A percentile compares a stretch with the other conserved stretches of the same genome.
Conservation (phyloP, 345 rosid genomes). For the Chamaenerion angustifolium region DNA sequence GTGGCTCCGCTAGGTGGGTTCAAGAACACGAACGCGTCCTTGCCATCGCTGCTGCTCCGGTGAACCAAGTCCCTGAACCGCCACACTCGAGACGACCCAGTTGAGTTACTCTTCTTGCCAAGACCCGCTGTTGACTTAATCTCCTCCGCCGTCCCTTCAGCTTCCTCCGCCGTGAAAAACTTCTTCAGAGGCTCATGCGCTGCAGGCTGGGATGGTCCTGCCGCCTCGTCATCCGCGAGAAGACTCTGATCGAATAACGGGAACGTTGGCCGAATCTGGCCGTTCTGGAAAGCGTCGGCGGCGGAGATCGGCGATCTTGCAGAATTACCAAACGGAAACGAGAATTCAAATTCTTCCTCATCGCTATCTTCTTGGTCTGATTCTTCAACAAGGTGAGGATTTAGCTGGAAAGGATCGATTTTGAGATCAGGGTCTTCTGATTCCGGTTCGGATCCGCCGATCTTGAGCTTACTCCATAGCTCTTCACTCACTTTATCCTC, state of each 20-base stretch:
- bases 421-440: not conserved
- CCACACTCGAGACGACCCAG: slow-evolving; percentile 45
- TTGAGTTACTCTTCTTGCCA: slow-evolving; percentile 52
- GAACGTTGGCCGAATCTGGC: slow-evolving; percentile 39
- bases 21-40: slow-evolving; percentile 47
- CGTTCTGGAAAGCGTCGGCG: slow-evolving; percentile 33
- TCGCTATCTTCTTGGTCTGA: slow-evolving; percentile 4
- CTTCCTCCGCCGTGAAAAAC: slow-evolving; percentile 12
- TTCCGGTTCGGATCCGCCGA: slow-evolving; percentile 2
- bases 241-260: slow-evolving; percentile 28
- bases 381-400: not conserved
- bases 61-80: slow-evolving; percentile 23
- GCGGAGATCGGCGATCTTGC: slow-evolving; percentile 33
- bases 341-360: slow-evolving; percentile 29
- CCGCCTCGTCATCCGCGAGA: slow-evolving; percentile 9
- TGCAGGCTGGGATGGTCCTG: not conserved
- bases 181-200: slow-evolving; percentile 21
- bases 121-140: slow-evolving; percentile 26
- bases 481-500: not conserved
- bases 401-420: not conserved
- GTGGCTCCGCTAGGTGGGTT: slow-evolving; percentile 4
- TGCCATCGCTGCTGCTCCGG: slow-evolving; percentile 47
- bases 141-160: slow-evolving; percentile 23
- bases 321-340: slow-evolving; percentile 23
- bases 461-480: not conserved